phyloP scores from a whole-genome alignment of 768 basidiomycete species.

The Fomitopsis serialis region DNA sequence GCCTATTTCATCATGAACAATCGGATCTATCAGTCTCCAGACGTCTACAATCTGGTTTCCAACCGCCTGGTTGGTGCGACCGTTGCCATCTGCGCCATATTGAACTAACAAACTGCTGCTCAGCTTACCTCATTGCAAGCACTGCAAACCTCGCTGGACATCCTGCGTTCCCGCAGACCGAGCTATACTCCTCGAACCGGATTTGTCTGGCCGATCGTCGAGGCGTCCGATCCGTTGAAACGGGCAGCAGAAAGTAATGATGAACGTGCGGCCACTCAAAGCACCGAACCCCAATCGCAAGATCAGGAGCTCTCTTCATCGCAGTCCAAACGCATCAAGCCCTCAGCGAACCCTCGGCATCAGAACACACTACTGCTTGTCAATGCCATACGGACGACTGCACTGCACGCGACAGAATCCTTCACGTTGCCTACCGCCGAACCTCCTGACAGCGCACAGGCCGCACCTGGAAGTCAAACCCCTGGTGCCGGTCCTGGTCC shows the following conservation, averaged over 20 bases:
- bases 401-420: conserved; percentile 56
- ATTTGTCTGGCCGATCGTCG: conserved; percentile 80
- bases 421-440: conserved; percentile 37
- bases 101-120: neutral
- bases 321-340: conserved; percentile 19
- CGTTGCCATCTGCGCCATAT: neutral
- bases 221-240: conserved; percentile 36
- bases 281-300: conserved; percentile 6
- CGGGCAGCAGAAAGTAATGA: neutral
- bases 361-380: conserved; percentile 66
- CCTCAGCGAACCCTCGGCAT: conserved; percentile 25
- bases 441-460: conserved; percentile 21
- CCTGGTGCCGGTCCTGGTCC: conserved; percentile 19
- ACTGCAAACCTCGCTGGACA: conserved; percentile 72
- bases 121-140: conserved; percentile 67
- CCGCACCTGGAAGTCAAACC: conserved; percentile 11
- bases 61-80: conserved; percentile 62
- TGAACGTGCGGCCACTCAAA: conserved; percentile 4
- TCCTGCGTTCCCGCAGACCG: conserved; percentile 67
- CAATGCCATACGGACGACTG: conserved; percentile 79
- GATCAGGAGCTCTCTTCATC: conserved; percentile 12
- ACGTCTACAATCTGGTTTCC: conserved; percentile 78
- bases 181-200: conserved; percentile 81
- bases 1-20: conserved; percentile 88
- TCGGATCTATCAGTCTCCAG: conserved; percentile 84